These are phyloP conservation scores for Nothophoma quercina DNA, from an alignment of 2,329 filamentous ascomycete genomes.

Conservation along the genomic window DNA sequence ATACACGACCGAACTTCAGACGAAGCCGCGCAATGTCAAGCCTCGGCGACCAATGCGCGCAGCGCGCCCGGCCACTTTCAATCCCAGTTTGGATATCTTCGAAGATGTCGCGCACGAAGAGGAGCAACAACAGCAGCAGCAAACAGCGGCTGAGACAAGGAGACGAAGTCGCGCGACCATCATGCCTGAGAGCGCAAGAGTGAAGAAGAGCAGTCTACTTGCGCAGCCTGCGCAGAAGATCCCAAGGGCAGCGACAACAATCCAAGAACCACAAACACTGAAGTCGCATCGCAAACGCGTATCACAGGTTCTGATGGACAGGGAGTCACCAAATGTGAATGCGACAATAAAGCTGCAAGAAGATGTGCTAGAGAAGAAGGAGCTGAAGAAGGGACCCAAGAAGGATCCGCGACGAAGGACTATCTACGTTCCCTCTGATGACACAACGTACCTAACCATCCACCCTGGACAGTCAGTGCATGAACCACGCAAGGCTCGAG, in stretches of 20 bases:
- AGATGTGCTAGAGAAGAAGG: conserved; percentile 38
- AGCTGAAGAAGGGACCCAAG: conserved; percentile 40
- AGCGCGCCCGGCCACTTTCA: conserved; percentile 39
- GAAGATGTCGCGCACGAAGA: conserved; percentile 49
- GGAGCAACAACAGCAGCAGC: conserved; percentile 33
- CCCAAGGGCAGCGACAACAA: conserved; percentile 29
- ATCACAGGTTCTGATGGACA: conserved; percentile 43
- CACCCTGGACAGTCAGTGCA: conserved; percentile 55
- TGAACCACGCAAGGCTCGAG: conserved; percentile 35
- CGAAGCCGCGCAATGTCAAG: conserved; percentile 39
- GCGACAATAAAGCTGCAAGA: conserved; percentile 43
- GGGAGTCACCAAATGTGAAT: conserved; percentile 32
- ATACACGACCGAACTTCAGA: conserved; percentile 48
- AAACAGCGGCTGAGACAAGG: conserved; percentile 30
- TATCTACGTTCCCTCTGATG: conserved; percentile 60
- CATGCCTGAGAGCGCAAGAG: conserved; percentile 28
- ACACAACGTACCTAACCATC: conserved; percentile 61
- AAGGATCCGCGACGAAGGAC: conserved; percentile 57
- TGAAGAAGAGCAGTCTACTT: conserved; percentile 43
- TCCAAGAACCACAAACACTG: conserved; percentile 30
- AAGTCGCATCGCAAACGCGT: conserved; percentile 47
- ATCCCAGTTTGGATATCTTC: conserved; percentile 47
- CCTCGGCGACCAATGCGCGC: conserved; percentile 45
- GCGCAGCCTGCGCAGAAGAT: conserved; percentile 49
- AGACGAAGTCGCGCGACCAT: conserved; percentile 38